phyloP scores from a whole-genome alignment of 2,329 filamentous ascomycete species.

The Metarhizium robertsii region DNA sequence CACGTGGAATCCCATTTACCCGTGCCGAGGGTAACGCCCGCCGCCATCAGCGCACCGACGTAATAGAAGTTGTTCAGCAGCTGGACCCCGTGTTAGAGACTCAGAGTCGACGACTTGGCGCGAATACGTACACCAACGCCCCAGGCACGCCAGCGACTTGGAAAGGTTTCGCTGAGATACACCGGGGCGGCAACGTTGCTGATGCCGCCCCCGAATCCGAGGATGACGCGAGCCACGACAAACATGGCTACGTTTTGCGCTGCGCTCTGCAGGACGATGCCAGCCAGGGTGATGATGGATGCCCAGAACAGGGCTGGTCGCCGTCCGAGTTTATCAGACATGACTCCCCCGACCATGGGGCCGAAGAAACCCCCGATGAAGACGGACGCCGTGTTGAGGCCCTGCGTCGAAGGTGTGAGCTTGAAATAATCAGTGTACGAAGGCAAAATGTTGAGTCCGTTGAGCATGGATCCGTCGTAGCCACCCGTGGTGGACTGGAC shows the following conservation, averaged over 20 bases:
- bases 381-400: slow-evolving; percentile 45
- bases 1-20: slow-evolving; percentile 22
- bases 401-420: slow-evolving; percentile 40
- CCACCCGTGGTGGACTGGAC: slow-evolving; percentile 28
- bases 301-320: slow-evolving; percentile 14
- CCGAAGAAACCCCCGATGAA: slow-evolving; percentile 42
- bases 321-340: slow-evolving; percentile 21
- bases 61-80: slow-evolving; percentile 21
- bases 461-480: slow-evolving; percentile 43
- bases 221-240: slow-evolving; percentile 32
- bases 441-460: slow-evolving; percentile 47
- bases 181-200: slow-evolving; percentile 34
- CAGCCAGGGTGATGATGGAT: slow-evolving; percentile 32
- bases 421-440: slow-evolving; percentile 47
- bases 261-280: slow-evolving; percentile 35
- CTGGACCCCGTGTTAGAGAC: background rate
- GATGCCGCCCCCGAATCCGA: slow-evolving; percentile 35
- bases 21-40: slow-evolving; percentile 32
- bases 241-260: slow-evolving; percentile 43
- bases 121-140: slow-evolving; percentile 7
- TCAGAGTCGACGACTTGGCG: background rate
- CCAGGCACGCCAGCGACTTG: slow-evolving; percentile 16
- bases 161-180: slow-evolving; percentile 40
- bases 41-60: slow-evolving; percentile 33
- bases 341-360: slow-evolving; percentile 30